These are phyloP conservation scores for Lodderomyces beijingensis DNA, from an alignment of 1,139 yeast genomes.

Conservation along the genomic window DNA sequence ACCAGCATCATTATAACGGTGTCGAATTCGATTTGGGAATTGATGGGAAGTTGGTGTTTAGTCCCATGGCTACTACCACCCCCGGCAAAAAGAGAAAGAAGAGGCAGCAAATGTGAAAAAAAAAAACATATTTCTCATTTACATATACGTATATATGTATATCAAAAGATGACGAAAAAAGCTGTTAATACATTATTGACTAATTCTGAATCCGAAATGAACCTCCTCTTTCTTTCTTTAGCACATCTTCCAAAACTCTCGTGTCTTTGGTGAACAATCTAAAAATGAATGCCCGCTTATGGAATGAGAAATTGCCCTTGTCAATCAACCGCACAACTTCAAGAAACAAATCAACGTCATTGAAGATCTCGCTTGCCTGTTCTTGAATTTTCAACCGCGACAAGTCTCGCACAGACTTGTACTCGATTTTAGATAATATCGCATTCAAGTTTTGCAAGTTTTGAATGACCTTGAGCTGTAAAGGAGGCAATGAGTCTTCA, in stretches of 20 bases:
- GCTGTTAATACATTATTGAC: neutral
- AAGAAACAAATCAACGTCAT: conserved; percentile 51
- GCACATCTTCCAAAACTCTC: conserved; percentile 50
- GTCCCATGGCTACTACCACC: conserved; percentile 6
- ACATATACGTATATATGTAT: neutral
- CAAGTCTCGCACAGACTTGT: conserved; percentile 62
- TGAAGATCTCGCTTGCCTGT: conserved; percentile 50
- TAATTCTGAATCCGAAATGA: conserved; percentile 6
- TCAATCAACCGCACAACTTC: conserved; percentile 63
- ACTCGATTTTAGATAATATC: conserved; percentile 61
- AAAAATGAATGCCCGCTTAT: conserved; percentile 62
- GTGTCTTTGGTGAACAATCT: conserved; percentile 57
- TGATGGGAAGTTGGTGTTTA: conserved; percentile 8
- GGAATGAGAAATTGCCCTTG: conserved; percentile 60
- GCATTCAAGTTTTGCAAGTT: conserved; percentile 54
- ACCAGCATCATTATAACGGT: conserved; percentile 11
- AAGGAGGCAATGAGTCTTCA: conserved; percentile 5
- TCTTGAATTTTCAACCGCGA: conserved; percentile 46
- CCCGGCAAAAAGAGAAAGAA: conserved; percentile 11
- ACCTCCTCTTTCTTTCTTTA: conserved; percentile 23
- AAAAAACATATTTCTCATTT: conserved; percentile 1
- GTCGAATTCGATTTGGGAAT: conserved; percentile 12
- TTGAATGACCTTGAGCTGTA: conserved; percentile 16
- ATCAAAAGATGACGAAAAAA: neutral
- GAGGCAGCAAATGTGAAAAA: conserved; percentile 1